Percentiles rank a stretch among this genome's conserved stretches.
These are phyloP conservation scores for Leccinum ochraceum DNA, from an alignment of 768 basidiomycete genomes.

Conservation along the genomic window DNA sequence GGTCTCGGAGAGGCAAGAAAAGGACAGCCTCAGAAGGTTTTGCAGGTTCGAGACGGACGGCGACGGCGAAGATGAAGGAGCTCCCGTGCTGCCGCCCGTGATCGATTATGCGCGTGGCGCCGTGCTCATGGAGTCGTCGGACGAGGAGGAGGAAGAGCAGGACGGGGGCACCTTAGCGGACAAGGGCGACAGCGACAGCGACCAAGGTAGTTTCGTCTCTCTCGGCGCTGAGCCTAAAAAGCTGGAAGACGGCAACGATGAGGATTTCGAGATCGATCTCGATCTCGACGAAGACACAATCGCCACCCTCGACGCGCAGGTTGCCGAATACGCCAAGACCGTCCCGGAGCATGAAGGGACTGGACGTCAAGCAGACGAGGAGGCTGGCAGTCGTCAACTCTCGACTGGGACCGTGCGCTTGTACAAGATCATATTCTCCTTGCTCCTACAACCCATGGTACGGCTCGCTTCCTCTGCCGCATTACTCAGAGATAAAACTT, in stretches of 20 bases:
- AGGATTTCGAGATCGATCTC: no score
- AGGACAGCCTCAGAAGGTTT: no score
- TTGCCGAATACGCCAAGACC: slow-evolving; percentile 24
- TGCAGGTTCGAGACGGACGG: slow-evolving; percentile 44
- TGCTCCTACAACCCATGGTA: slow-evolving; percentile 67
- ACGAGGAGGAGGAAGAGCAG: slow-evolving; percentile 46
- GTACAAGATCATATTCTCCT: slow-evolving; percentile 68
- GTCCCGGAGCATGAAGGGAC: slow-evolving; percentile 46
- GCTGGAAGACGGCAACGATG: not conserved
- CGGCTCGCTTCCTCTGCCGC: slow-evolving; percentile 38
- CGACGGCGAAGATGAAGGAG: slow-evolving; percentile 22
- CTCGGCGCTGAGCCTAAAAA: slow-evolving; percentile 39
- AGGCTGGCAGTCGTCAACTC: slow-evolving; percentile 81
- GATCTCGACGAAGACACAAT: no score
- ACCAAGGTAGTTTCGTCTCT: no score
- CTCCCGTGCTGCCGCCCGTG: slow-evolving; percentile 25
- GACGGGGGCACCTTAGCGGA: slow-evolving; percentile 21
- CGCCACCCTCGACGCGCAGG: no score
- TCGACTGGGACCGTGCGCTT: slow-evolving; percentile 95
- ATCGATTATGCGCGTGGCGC: slow-evolving; percentile 91
- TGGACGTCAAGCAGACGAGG: slow-evolving; percentile 44
- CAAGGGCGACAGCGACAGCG: slow-evolving; percentile 20
- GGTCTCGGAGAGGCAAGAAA: no score
- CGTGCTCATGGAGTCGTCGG: slow-evolving; percentile 84
- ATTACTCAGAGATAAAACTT: slow-evolving; percentile 18